These are phyloP conservation scores for Pythium brassicae DNA, from an alignment of 352 stramenopile genomes.

Conservation along the genomic window DNA sequence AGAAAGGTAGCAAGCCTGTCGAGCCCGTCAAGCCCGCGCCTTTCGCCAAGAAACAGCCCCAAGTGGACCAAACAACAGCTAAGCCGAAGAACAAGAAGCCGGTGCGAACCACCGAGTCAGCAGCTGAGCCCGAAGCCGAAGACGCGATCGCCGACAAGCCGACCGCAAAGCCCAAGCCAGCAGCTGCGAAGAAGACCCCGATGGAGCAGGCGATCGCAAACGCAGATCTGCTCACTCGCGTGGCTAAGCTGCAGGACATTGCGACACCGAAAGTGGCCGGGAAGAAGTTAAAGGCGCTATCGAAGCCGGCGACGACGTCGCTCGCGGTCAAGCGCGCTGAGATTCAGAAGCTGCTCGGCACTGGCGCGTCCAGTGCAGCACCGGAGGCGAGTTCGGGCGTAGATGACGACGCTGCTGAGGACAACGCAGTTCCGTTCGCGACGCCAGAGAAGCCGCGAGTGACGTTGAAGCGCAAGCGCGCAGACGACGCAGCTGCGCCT, in stretches of 20 bases:
- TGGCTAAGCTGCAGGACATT: slow-evolving; percentile 56
- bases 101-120: neutral
- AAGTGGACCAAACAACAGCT: neutral
- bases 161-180: neutral
- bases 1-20: neutral
- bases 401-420: slow-evolving; percentile 3
- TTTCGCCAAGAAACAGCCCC: neutral
- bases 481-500: slow-evolving; percentile 6
- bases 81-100: slow-evolving; percentile 6
- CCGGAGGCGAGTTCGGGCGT: neutral
- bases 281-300: slow-evolving; percentile 42
- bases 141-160: neutral
- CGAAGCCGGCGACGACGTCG: slow-evolving; percentile 23
- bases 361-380: slow-evolving; percentile 8
- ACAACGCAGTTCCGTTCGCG: slow-evolving; percentile 18
- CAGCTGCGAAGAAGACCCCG: slow-evolving; percentile 6
- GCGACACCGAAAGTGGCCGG: slow-evolving; percentile 55
- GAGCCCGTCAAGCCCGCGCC: neutral
- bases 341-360: slow-evolving; percentile 38
- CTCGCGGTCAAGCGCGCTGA: slow-evolving; percentile 38
- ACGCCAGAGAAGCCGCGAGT: slow-evolving; percentile 23
- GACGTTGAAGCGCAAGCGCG: slow-evolving; percentile 24
- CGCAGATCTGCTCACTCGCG: slow-evolving; percentile 41
- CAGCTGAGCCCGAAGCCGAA: slow-evolving; percentile 7
- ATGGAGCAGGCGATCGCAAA: slow-evolving; percentile 43